A percentile compares a stretch with the other conserved stretches of the same genome.
phyloP scores from a whole-genome alignment of 1,284 basidiomycete genomes.

The Golubevia pallescens region DNA sequence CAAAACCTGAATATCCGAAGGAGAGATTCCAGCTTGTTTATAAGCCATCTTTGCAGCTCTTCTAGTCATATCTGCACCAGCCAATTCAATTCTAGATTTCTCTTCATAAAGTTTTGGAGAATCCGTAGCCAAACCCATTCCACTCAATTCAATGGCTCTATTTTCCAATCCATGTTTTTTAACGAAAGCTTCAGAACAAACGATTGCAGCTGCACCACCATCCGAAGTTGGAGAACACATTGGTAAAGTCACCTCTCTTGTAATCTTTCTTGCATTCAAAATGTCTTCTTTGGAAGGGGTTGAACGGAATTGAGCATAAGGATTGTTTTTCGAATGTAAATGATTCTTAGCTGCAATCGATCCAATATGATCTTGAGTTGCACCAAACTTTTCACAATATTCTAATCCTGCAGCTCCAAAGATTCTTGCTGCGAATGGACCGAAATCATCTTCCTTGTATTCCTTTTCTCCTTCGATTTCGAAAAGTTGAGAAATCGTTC shows the following conservation, averaged over 20 bases:
- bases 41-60: conserved; percentile 76
- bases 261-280: conserved; percentile 67
- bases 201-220: conserved; percentile 67
- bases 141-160: conserved; percentile 75
- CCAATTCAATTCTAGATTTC: conserved; percentile 46
- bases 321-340: conserved; percentile 79
- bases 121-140: conserved; percentile 53
- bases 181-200: conserved; percentile 82
- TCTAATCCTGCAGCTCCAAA: conserved; percentile 81
- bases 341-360: conserved; percentile 82
- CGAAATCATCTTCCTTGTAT: conserved; percentile 71
- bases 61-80: conserved; percentile 72
- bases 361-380: conserved; percentile 74
- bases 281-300: conserved; percentile 32
- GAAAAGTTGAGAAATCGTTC: conserved; percentile 66
- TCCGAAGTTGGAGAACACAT: conserved; percentile 82
- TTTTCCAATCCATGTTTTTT: conserved; percentile 77
- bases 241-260: conserved; percentile 77
- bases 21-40: conserved; percentile 70
- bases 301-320: conserved; percentile 79
- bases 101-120: conserved; percentile 46
- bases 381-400: conserved; percentile 79
- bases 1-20: conserved; percentile 42
- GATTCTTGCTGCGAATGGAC: conserved; percentile 75
- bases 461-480: conserved; percentile 71